Evolutionary conservation across 2,329 filamentous ascomycete species (phyloP).

Genomic region (Cladophialophora exuberans): DNA sequence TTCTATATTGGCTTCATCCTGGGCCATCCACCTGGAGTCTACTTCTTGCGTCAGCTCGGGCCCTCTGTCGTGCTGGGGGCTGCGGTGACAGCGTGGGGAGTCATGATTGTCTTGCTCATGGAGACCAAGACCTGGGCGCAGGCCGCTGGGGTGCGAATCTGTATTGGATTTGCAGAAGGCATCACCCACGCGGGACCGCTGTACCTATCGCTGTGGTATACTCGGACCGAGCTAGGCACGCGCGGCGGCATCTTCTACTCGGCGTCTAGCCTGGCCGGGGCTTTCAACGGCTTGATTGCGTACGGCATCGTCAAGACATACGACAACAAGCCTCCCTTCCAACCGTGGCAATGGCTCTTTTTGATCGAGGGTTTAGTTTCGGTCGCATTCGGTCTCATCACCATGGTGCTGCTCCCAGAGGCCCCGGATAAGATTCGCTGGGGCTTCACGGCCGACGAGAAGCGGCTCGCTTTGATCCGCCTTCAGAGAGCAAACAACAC

Average conservation of each 20-base stretch:
- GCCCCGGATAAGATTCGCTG: slow-evolving; percentile 24
- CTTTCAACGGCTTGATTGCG: slow-evolving; percentile 56
- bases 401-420: slow-evolving; percentile 10
- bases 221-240: slow-evolving; percentile 20
- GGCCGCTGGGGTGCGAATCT: not conserved
- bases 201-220: slow-evolving; percentile 12
- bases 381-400: slow-evolving; percentile 12
- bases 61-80: slow-evolving; percentile 6
- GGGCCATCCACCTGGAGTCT: slow-evolving; percentile 1
- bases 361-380: slow-evolving; percentile 49
- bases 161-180: slow-evolving; percentile 1
- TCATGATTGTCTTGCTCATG: not conserved
- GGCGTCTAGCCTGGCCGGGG: slow-evolving; percentile 52
- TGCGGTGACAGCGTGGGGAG: not conserved
- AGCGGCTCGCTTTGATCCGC: slow-evolving; percentile 9
- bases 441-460: slow-evolving; percentile 21
- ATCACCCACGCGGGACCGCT: slow-evolving; percentile 5
- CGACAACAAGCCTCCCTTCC: slow-evolving; percentile 49
- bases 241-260: slow-evolving; percentile 51
- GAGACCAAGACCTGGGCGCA: not conserved
- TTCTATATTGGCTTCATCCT: slow-evolving; percentile 15
- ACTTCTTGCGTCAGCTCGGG: slow-evolving; percentile 1
- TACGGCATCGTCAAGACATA: slow-evolving; percentile 55
- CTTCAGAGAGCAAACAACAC: slow-evolving; percentile 18
- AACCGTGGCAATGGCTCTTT: slow-evolving; percentile 53